A percentile compares a stretch with the other conserved stretches of the same genome.
Conservation (phyloP, 2,329 filamentous ascomycete species). For the Sordariomycetes sp. region DNA sequence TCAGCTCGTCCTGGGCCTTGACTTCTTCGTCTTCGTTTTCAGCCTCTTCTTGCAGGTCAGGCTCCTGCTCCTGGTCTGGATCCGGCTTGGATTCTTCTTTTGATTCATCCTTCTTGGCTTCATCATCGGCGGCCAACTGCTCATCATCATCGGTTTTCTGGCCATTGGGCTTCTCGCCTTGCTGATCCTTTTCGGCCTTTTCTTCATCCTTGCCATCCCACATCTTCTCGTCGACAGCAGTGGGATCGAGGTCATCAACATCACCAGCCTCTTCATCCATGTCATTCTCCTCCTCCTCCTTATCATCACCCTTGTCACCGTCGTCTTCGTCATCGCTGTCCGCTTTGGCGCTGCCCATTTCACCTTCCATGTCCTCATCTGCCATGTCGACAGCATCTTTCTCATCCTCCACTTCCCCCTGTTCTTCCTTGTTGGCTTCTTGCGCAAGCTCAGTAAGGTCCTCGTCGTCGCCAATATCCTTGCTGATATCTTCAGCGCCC, state of each 20-base stretch:
- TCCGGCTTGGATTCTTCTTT: conserved; percentile 36
- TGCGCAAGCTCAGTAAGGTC: conserved; percentile 87
- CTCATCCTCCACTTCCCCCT: conserved; percentile 64
- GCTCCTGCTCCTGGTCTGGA: conserved; percentile 32
- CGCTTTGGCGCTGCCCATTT: conserved; percentile 58
- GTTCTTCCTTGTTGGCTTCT: conserved; percentile 60
- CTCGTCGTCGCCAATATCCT: conserved; percentile 90
- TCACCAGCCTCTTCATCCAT: conserved; percentile 87
- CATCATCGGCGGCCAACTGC: conserved; percentile 49
- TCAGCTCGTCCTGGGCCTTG: conserved; percentile 44
- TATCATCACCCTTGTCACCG: conserved; percentile 50
- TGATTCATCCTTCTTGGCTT: conserved; percentile 36
- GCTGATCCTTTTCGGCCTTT: conserved; percentile 73
- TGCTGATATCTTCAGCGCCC: conserved; percentile 94
- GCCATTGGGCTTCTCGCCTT: conserved; percentile 63
- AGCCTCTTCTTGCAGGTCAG: conserved; percentile 45
- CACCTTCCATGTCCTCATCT: conserved; percentile 82
- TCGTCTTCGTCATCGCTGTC: conserved; percentile 54
- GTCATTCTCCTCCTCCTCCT: conserved; percentile 59
- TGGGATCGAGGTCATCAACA: conserved; percentile 83
- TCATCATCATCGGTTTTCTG: conserved; percentile 57
- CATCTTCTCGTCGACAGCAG: conserved; percentile 94
- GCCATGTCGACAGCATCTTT: conserved; percentile 89
- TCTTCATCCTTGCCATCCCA: conserved; percentile 85
- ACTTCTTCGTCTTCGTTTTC: conserved; percentile 51